These are phyloP conservation scores for Ganoderma leucocontextum DNA, from an alignment of 1,284 basidiomycete genomes.

Conservation along the genomic window DNA sequence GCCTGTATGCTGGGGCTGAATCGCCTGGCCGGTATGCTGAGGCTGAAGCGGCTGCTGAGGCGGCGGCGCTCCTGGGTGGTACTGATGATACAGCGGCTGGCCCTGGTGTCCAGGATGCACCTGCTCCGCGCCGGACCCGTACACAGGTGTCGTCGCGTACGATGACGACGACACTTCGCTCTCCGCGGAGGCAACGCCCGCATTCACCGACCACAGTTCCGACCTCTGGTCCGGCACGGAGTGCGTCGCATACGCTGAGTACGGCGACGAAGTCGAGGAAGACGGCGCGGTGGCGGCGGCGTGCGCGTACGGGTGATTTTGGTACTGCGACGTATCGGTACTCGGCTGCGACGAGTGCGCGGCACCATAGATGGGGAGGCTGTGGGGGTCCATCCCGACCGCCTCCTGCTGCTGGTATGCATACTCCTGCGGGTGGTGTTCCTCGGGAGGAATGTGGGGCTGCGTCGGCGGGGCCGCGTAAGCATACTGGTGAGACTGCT, in stretches of 20 bases:
- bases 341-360: conserved; percentile 17
- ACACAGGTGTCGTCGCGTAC: conserved; percentile 16
- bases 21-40: conserved; percentile 1
- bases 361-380: conserved; percentile 32
- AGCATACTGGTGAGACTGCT: conserved; percentile 15
- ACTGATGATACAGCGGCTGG: not conserved
- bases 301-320: conserved; percentile 19
- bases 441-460: not conserved
- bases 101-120: conserved; percentile 14
- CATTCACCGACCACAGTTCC: conserved; percentile 30
- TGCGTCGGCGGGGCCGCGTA: conserved; percentile 10
- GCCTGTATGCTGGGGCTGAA: not conserved
- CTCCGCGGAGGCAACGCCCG: conserved; percentile 1
- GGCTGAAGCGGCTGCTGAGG: conserved; percentile 17
- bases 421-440: conserved; percentile 11
- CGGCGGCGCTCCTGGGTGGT: not conserved
- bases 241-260: conserved; percentile 15
- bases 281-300: not conserved
- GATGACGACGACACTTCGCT: conserved; percentile 5
- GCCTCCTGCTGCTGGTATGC: conserved; percentile 19
- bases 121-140: not conserved
- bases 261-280: conserved; percentile 10
- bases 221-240: conserved; percentile 23
- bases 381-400: conserved; percentile 7
- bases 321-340: conserved; percentile 7